Evolutionary conservation across 2,329 filamentous ascomycete species (phyloP).

Genomic region (Fusarium heterosporum): DNA sequence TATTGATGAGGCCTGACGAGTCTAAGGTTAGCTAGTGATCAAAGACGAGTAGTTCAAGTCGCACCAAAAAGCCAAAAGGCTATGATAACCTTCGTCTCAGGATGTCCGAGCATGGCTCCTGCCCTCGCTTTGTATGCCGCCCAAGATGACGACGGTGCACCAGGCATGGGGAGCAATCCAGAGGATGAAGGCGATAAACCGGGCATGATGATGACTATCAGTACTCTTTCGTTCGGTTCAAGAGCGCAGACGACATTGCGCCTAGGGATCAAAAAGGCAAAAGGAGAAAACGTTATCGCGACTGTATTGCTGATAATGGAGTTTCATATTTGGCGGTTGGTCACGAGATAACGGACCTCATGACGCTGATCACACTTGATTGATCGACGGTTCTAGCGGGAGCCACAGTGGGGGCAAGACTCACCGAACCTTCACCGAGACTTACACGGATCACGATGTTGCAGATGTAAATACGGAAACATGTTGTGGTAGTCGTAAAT

Average conservation of each 20-base stretch:
- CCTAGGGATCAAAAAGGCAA: neutral
- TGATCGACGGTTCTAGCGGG: constrained; percentile 17
- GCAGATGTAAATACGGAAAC: neutral
- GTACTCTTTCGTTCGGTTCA: neutral
- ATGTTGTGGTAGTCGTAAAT: constrained; percentile 19
- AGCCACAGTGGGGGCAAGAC: constrained; percentile 13
- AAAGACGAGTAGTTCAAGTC: rapidly evolving
- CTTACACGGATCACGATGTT: constrained; percentile 1
- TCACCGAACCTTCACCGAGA: constrained; percentile 10
- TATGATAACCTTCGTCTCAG: constrained; percentile 76
- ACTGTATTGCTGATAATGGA: constrained; percentile 18
- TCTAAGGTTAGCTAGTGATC: constrained; percentile 17
- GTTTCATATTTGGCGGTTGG: constrained; percentile 19
- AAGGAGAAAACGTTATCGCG: neutral
- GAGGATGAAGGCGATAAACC: constrained; percentile 57
- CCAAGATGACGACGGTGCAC: constrained; percentile 75
- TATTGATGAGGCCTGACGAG: constrained; percentile 76
- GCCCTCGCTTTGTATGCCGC: constrained; percentile 77
- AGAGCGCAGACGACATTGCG: constrained; percentile 24
- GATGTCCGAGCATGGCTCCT: constrained; percentile 70
- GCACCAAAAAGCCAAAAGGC: constrained; percentile 96
- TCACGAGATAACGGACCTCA: constrained; percentile 40
- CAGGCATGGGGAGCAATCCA: constrained; percentile 67
- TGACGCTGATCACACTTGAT: constrained; percentile 43
- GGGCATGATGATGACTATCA: constrained; percentile 47